Conservation (phyloP, 2,329 filamentous ascomycete species). For the Myriosclerotinia curreyana region DNA sequence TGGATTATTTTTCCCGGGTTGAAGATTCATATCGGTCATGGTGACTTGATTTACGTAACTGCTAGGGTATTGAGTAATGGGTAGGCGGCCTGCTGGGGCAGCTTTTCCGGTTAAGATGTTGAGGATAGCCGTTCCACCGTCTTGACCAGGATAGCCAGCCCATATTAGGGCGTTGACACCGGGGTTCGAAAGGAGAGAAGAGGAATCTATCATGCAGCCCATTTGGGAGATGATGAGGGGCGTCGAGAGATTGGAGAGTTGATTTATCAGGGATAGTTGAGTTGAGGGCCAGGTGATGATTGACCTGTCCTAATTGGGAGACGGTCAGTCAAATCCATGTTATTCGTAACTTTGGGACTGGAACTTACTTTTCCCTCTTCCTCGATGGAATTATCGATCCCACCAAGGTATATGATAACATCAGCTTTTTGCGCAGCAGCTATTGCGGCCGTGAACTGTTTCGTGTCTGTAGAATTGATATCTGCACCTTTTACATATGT, state of each 20-base stretch:
- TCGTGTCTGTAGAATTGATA: conserved; percentile 38
- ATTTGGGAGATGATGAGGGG: conserved; percentile 52
- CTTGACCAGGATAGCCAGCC: conserved; percentile 59
- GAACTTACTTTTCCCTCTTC: conserved; percentile 42
- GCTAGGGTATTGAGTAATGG: conserved; percentile 55
- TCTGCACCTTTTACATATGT: conserved; percentile 43
- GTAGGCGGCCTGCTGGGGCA: conserved; percentile 45
- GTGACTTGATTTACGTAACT: conserved; percentile 50
- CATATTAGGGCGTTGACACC: conserved; percentile 54
- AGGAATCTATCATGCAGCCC: conserved; percentile 52
- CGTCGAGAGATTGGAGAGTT: conserved; percentile 47
- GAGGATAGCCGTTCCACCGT: conserved; percentile 54
- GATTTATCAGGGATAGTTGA: conserved; percentile 51
- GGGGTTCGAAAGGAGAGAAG: conserved; percentile 46
- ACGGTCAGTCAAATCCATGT: neutral
- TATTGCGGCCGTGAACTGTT: conserved; percentile 37
- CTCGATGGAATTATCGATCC: conserved; percentile 53
- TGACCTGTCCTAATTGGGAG: conserved; percentile 44
- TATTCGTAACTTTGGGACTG: neutral
- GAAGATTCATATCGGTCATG: conserved; percentile 56
- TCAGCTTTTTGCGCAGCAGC: conserved; percentile 46
- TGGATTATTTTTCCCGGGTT: conserved; percentile 47
- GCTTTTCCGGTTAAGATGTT: conserved; percentile 51
- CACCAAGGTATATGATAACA: conserved; percentile 53
- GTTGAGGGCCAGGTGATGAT: conserved; percentile 50